Conservation (phyloP, 768 basidiomycete species). For the Collybia nuda region DNA sequence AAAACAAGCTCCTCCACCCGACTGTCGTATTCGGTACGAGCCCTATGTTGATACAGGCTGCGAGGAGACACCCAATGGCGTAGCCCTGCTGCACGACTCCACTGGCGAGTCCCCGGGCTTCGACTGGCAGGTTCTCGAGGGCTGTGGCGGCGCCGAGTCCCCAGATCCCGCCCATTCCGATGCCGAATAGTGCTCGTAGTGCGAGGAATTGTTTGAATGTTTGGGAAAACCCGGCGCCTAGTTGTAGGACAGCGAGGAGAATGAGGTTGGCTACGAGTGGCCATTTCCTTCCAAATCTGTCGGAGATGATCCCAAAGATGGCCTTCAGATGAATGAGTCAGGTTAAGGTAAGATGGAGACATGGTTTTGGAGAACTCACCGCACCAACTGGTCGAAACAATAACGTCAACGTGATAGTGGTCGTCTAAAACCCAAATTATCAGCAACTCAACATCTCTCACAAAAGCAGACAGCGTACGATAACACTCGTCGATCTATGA, state of each 20-base stretch:
- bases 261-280: conserved; percentile 78
- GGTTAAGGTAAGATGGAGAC: neutral
- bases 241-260: conserved; percentile 68
- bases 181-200: conserved; percentile 79
- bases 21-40: conserved; percentile 45
- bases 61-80: conserved; percentile 80
- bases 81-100: conserved; percentile 91
- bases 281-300: conserved; percentile 94
- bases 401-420: conserved; percentile 87
- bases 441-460: neutral
- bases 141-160: conserved; percentile 79
- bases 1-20: conserved; percentile 82
- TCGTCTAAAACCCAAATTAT: conserved; percentile 40
- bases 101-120: conserved; percentile 80
- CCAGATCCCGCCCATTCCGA: conserved; percentile 92
- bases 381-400: conserved; percentile 86
- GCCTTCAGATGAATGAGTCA: conserved; percentile 31
- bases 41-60: conserved; percentile 78
- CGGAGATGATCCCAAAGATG: conserved; percentile 82
- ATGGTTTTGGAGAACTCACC: conserved; percentile 28
- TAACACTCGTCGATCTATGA: neutral
- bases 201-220: conserved; percentile 81
- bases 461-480: neutral
- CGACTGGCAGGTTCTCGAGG: conserved; percentile 87
- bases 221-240: conserved; percentile 79